These are phyloP conservation scores for Lasiodiplodia theobromae DNA, from an alignment of 2,329 filamentous ascomycete species.

Conservation along the genomic window DNA sequence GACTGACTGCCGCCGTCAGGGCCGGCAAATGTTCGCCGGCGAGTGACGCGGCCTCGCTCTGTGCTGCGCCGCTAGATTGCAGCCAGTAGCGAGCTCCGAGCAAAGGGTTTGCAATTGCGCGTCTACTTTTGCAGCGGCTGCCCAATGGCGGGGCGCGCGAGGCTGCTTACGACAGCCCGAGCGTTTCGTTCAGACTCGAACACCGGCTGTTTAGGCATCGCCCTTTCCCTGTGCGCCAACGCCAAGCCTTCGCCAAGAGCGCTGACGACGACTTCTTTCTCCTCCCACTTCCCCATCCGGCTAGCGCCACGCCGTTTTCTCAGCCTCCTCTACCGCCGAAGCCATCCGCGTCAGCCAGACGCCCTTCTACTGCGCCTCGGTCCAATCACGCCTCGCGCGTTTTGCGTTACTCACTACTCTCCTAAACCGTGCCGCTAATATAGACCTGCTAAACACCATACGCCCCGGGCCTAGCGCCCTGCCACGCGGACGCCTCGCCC, in stretches of 20 bases:
- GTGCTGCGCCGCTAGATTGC: not conserved
- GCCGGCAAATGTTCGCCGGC: not conserved
- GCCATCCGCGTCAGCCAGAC: constrained; percentile 15
- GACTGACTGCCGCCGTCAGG: not conserved
- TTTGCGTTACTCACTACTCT: not conserved
- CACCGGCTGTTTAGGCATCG: not conserved
- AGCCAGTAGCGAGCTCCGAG: not conserved
- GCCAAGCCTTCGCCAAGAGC: constrained; percentile 25
- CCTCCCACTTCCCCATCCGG: constrained; percentile 3
- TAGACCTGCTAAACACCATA: constrained; percentile 6
- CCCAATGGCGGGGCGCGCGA: constrained; percentile 6
- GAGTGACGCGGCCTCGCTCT: constrained; percentile 19
- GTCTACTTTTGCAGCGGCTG: not conserved
- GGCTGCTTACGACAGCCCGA: not conserved
- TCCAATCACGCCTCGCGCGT: not conserved
- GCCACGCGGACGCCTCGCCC: not conserved
- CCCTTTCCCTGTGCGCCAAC: not conserved
- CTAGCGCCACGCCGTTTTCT: constrained; percentile 4
- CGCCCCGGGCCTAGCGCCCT: constrained; percentile 1
- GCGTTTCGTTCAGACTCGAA: constrained; percentile 9
- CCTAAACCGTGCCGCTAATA: not conserved
- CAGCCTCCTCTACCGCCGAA: constrained; percentile 10
- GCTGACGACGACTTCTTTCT: constrained; percentile 22
- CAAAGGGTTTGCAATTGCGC: not conserved
- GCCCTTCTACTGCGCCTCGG: not conserved